phyloP scores from a whole-genome alignment of 2,329 filamentous ascomycete genomes.

The Colletotrichum falcatum region DNA sequence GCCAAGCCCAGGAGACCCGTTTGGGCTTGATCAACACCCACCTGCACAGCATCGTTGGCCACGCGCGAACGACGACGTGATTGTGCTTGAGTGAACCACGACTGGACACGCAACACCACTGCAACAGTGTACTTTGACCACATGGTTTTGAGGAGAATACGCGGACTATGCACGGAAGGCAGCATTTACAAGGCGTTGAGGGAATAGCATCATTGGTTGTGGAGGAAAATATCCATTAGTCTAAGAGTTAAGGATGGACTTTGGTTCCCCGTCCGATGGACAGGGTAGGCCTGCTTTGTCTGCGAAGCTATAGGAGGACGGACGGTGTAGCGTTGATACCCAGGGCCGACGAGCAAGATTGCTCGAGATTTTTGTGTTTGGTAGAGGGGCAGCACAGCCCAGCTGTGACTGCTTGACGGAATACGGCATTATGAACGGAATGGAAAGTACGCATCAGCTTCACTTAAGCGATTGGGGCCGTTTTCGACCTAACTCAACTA shows the following conservation, averaged over 20 bases:
- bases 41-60: constrained; percentile 42
- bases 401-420: not conserved
- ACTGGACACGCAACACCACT: not conserved
- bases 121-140: not conserved
- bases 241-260: not conserved
- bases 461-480: too few relatives aligned
- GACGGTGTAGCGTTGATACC: constrained; percentile 16
- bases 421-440: not conserved
- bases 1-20: not conserved
- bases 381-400: not conserved
- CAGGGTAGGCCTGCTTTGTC: not conserved
- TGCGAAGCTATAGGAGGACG: not conserved
- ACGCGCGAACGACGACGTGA: constrained; percentile 46
- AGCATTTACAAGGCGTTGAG: constrained; percentile 13
- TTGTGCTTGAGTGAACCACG: constrained; percentile 48
- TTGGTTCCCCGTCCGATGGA: not conserved
- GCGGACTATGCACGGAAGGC: not conserved
- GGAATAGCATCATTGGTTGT: not conserved
- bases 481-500: not conserved
- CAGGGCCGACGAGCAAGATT: not conserved
- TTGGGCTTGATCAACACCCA: constrained; percentile 34
- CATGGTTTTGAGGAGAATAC: not conserved
- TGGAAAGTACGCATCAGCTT: not conserved
- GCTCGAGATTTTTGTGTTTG: constrained; percentile 5
- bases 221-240: not conserved